These are phyloP conservation scores for Kazachstania taianensis DNA, from an alignment of 805 yeast genomes.

Conservation along the genomic window DNA sequence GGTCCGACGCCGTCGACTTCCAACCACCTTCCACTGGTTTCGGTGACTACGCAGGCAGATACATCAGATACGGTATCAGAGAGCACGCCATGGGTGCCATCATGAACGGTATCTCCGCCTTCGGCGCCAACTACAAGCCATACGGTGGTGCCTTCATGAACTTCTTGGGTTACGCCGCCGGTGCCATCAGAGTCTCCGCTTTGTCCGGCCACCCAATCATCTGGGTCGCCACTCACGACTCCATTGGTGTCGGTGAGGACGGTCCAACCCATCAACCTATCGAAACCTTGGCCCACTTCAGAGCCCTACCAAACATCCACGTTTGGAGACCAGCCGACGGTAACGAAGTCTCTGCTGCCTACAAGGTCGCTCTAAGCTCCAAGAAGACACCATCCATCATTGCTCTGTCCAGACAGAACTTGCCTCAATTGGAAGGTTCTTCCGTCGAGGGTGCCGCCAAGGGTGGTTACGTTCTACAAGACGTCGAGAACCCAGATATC, in stretches of 20 bases:
- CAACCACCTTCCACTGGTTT: conserved; percentile 72
- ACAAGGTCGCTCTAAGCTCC: conserved; percentile 51
- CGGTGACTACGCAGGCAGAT: conserved; percentile 86
- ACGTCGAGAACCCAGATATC: conserved; percentile 50
- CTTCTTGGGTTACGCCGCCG: conserved; percentile 78
- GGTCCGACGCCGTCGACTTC: conserved; percentile 78
- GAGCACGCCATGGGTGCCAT: conserved; percentile 99
- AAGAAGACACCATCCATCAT: conserved; percentile 61
- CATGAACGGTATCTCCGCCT: conserved; percentile 94
- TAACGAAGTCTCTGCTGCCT: conserved; percentile 81
- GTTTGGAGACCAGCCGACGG: conserved; percentile 95
- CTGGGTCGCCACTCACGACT: conserved; percentile 87
- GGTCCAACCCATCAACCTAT: conserved; percentile 94
- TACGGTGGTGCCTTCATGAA: conserved; percentile 98
- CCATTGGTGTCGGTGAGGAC: conserved; percentile 86
- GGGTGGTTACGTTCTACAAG: conserved; percentile 84
- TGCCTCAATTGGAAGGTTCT: conserved; percentile 91
- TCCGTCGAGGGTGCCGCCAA: conserved; percentile 81
- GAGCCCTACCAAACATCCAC: conserved; percentile 72
- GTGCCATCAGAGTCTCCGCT: conserved; percentile 80
- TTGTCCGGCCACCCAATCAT: conserved; percentile 72
- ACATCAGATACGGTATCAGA: conserved; percentile 95
- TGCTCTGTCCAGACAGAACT: conserved; percentile 77
- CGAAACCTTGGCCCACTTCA: conserved; percentile 77
- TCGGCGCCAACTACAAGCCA: conserved; percentile 72